These are phyloP conservation scores for Trametes pubescens DNA, from an alignment of 1,284 basidiomycete genomes.

Conservation along the genomic window DNA sequence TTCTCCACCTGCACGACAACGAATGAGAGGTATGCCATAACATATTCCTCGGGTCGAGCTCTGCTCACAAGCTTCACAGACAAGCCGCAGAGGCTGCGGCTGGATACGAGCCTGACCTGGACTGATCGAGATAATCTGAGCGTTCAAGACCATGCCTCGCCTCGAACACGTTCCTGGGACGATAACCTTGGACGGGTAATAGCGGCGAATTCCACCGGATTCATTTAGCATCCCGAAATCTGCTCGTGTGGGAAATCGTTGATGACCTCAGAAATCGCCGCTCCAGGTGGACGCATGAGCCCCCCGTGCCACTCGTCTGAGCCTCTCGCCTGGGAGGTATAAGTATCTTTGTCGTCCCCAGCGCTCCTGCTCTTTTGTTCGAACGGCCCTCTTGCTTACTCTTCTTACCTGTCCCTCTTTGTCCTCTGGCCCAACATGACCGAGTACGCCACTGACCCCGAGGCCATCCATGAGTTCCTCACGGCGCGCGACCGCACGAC, in stretches of 20 bases:
- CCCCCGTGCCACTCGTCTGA: constrained; percentile 27
- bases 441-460: constrained; percentile 68
- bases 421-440: constrained; percentile 55
- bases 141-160: constrained; percentile 33
- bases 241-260: constrained; percentile 5
- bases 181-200: constrained; percentile 31
- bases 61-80: not conserved
- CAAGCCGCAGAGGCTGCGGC: constrained; percentile 9
- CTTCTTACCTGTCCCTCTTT: constrained; percentile 17
- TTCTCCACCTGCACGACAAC: not conserved
- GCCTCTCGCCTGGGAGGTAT: constrained; percentile 31
- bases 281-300: constrained; percentile 24
- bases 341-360: constrained; percentile 32
- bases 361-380: constrained; percentile 29
- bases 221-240: constrained; percentile 24
- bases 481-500: constrained; percentile 65
- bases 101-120: constrained; percentile 32
- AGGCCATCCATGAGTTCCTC: constrained; percentile 63
- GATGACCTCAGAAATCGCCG: constrained; percentile 33
- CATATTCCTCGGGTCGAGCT: not conserved
- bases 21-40: not conserved
- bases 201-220: constrained; percentile 25
- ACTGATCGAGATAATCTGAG: constrained; percentile 28
- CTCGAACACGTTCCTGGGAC: constrained; percentile 36
- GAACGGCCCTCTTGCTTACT: constrained; percentile 25